Base-by-base conservation (phyloP, 1,284 basidiomycete genomes). In the Moesziomyces sp. region DNA sequence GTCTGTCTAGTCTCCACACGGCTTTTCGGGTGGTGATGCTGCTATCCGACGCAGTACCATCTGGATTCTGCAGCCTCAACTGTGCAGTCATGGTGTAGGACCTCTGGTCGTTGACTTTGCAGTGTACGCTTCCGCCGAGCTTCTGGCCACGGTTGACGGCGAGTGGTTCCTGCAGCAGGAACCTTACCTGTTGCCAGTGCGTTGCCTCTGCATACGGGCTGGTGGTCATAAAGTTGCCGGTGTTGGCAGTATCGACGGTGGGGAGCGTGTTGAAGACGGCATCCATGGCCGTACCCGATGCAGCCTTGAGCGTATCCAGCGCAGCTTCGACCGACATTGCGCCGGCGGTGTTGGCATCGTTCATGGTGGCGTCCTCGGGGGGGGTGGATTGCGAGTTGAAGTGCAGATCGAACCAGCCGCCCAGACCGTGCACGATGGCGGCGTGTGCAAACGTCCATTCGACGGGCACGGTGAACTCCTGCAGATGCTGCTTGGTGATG, bases 141-240 rank as follows among this genome's bases (percentile, higher is more conserved):
- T 65, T 73, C 44, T 83, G 81, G 11, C 77, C 75, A 19, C 63
- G 58, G 52, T 83, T 83, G 62, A 81, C 72, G 19, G 81, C 81
- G 19, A 83, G 62, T 3, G 81, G 81, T 57, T 82, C 80, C 8
- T 62, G 64, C 4, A 83, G 57, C 28, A 80, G 66, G 59, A 83
- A 74, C 5, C 81, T 75, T 4, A 81, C 80, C 55, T 83, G 81
- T 46, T 81, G 80, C 81, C 81, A 83, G 58, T 83, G 81, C 3
- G 81, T 83, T 10, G 81, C 65, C n/a, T 80, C 74, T 16, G 74
- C 74, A 60, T 77, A 79, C 0, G 81, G 81, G 24, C 65, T 72
- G 23, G 81, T 83, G 24, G 81, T 77, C 81, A 83, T 83, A 33
- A 72, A 80, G 46, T 78, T 38, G 35, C 4, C 35, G 13, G 14